Percentiles rank a stretch among this genome's conserved stretches.
Conservation (phyloP, 2,329 filamentous ascomycete species). For the Xylogone sp. region DNA sequence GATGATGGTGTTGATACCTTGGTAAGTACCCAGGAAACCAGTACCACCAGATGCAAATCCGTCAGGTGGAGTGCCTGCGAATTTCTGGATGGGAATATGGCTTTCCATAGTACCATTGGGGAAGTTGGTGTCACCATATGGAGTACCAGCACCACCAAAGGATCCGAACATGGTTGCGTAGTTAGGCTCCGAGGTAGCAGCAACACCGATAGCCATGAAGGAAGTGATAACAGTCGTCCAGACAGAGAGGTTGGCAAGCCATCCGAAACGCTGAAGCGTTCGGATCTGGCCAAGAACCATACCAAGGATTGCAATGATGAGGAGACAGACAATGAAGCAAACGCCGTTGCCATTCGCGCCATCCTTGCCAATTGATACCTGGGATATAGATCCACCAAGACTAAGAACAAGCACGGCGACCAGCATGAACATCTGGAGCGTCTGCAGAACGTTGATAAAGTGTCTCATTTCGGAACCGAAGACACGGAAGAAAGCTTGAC, state of each 20-base stretch:
- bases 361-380: conserved; percentile 43
- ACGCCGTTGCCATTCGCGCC: conserved; percentile 50
- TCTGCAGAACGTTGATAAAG: conserved; percentile 43
- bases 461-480: conserved; percentile 40
- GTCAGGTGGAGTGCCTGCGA: conserved; percentile 6
- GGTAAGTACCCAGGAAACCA: conserved; percentile 4
- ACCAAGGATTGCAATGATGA: conserved; percentile 45
- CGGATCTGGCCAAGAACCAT: conserved; percentile 51
- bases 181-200: conserved; percentile 13
- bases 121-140: conserved; percentile 14
- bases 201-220: conserved; percentile 37
- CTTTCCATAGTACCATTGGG: conserved; percentile 9
- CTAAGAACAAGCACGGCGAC: conserved; percentile 49
- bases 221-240: conserved; percentile 52
- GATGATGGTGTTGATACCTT: conserved; percentile 4
- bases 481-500: conserved; percentile 37
- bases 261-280: conserved; percentile 48
- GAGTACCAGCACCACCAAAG: conserved; percentile 7
- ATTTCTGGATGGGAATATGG: conserved; percentile 2
- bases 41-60: background rate
- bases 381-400: conserved; percentile 48
- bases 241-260: conserved; percentile 50
- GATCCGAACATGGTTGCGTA: conserved; percentile 12
- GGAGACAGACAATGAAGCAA: no score
- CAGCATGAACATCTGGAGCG: conserved; percentile 42